phyloP scores from a whole-genome alignment of 2,329 filamentous ascomycete genomes.

The Podosphaera aphanis region DNA sequence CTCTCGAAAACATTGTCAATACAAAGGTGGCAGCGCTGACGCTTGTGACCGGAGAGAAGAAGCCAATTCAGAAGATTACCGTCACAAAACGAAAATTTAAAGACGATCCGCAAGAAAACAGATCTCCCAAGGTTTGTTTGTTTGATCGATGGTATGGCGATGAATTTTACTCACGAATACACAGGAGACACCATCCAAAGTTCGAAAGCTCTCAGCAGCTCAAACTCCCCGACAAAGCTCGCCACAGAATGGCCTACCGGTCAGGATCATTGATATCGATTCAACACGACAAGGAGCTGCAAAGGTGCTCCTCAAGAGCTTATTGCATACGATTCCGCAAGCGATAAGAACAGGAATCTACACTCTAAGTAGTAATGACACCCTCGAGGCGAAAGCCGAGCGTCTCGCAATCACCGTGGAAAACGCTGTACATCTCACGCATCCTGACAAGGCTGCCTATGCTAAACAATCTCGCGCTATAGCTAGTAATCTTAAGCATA shows the following conservation, averaged over 20 bases:
- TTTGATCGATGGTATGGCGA: slow-evolving; percentile 12
- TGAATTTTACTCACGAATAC: slow-evolving; percentile 1
- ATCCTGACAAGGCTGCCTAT: slow-evolving; percentile 29
- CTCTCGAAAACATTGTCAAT: slow-evolving; percentile 22
- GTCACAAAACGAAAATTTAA: slow-evolving; percentile 31
- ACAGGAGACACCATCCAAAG: slow-evolving; percentile 22
- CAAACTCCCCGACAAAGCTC: slow-evolving; percentile 15
- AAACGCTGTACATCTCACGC: slow-evolving; percentile 36
- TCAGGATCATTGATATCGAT: slow-evolving; percentile 30
- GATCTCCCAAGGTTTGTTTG: slow-evolving; percentile 23
- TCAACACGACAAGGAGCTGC: slow-evolving; percentile 44
- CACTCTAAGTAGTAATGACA: slow-evolving; percentile 36
- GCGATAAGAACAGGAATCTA: slow-evolving; percentile 44
- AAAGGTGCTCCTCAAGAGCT: slow-evolving; percentile 44
- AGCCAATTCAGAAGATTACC: slow-evolving; percentile 18
- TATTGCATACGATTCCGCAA: slow-evolving; percentile 39
- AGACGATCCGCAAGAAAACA: slow-evolving; percentile 29
- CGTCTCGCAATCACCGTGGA: slow-evolving; percentile 60
- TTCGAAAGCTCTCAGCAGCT: slow-evolving; percentile 31
- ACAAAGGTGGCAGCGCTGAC: slow-evolving; percentile 12
- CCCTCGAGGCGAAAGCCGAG: slow-evolving; percentile 40
- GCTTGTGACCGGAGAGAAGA: slow-evolving; percentile 16
- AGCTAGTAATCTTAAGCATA: slow-evolving; percentile 72
- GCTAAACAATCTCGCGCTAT: slow-evolving; percentile 48
- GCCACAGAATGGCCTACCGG: slow-evolving; percentile 23